phyloP scores from a whole-genome alignment of 345 rosid species.

The Hibiscus mutabilis region DNA sequence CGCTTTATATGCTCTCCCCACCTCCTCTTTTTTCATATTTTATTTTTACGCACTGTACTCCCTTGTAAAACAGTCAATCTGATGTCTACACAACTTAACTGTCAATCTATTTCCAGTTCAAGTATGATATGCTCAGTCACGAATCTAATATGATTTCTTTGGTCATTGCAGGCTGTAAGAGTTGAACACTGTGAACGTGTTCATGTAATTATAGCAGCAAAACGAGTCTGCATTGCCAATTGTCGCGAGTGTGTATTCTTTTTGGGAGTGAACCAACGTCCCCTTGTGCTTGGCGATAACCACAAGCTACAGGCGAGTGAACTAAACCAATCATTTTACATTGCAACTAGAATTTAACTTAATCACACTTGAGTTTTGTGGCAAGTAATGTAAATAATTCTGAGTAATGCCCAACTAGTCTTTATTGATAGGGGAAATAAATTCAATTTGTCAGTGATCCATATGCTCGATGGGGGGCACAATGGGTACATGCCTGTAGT shows the following conservation, averaged over 20 bases:
- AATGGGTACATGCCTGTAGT: background rate
- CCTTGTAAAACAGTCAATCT: background rate
- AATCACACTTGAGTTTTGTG: background rate
- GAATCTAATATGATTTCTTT: slow-evolving; percentile 8
- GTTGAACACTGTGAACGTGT: slow-evolving; percentile 98
- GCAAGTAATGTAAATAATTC: no score
- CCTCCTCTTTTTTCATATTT: background rate
- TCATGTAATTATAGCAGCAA: slow-evolving; percentile 85
- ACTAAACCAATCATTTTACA: background rate
- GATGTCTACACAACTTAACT: background rate
- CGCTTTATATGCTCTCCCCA: background rate
- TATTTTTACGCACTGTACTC: background rate
- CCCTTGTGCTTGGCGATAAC: slow-evolving; percentile 94
- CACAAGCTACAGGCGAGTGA: slow-evolving; percentile 83
- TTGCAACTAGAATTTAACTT: background rate
- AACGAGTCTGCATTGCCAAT: slow-evolving; percentile 89
- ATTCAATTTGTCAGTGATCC: no score
- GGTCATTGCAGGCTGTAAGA: slow-evolving; percentile 62
- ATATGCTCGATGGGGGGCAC: no score
- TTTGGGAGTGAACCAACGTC: slow-evolving; percentile 96
- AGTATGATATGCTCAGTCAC: background rate
- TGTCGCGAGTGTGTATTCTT: slow-evolving; percentile 98
- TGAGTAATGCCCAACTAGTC: no score
- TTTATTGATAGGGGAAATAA: no score
- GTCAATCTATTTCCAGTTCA: background rate